Percentiles rank a stretch among this genome's conserved stretches.
These are phyloP conservation scores for Penicillium waksmanii DNA, from an alignment of 495 filamentous ascomycete genomes.

Conservation along the genomic window DNA sequence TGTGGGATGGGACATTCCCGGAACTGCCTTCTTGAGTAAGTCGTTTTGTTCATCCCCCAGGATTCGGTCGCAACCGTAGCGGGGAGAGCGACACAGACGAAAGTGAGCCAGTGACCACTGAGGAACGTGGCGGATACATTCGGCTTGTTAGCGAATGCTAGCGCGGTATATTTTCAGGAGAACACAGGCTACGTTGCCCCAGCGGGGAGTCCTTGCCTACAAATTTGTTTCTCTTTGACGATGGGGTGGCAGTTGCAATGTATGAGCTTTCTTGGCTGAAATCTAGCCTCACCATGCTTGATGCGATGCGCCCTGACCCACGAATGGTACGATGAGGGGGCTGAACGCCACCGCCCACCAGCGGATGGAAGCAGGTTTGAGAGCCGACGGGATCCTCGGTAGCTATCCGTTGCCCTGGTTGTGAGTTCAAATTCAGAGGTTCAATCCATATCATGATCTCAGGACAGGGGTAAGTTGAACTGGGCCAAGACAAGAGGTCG, in stretches of 20 bases:
- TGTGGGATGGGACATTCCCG: constrained; percentile 12
- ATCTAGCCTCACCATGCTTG: not conserved
- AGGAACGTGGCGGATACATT: not conserved
- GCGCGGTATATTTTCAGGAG: not conserved
- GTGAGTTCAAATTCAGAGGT: not conserved
- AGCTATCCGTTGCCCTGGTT: not conserved
- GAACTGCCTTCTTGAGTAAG: constrained; percentile 31
- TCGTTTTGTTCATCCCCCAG: constrained; percentile 22
- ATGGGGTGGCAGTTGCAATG: not conserved
- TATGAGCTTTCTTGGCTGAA: not conserved
- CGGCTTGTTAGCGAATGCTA: constrained; percentile 1
- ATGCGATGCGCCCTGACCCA: constrained; percentile 1
- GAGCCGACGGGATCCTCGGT: constrained; percentile 3
- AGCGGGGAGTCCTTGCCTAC: constrained; percentile 1
- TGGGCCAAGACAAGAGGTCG: constrained; percentile 1
- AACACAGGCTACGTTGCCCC: not conserved
- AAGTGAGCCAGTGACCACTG: not conserved
- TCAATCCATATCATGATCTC: not conserved
- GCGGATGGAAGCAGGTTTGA: constrained; percentile 1
- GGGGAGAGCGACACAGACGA: constrained; percentile 5
- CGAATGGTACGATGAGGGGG: constrained; percentile 6
- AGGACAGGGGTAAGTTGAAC: not conserved
- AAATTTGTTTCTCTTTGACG: not conserved
- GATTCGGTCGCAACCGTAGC: constrained; percentile 23
- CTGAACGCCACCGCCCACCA: constrained; percentile 3